Base-by-base conservation (phyloP, 2,329 filamentous ascomycete genomes). In the Acrodontium crateriforme region DNA sequence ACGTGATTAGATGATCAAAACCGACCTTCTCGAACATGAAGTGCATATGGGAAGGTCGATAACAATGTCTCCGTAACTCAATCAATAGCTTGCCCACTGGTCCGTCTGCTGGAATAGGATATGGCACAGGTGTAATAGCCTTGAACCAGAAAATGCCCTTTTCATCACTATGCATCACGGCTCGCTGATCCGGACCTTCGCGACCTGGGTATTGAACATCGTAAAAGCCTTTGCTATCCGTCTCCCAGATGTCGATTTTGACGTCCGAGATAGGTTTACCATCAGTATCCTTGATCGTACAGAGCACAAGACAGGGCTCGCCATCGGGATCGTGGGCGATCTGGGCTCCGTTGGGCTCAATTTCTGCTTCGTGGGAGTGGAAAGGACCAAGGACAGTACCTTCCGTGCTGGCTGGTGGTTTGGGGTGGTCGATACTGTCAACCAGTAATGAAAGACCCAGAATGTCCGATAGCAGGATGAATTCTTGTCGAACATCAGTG, bases 11-110 rank as follows among this genome's bases (percentile, higher is more conserved):
- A 49, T 77, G 70, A 59, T 92, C 82, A 58, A 70, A 84, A 0
- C 79, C 78, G 18, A 64, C 54, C 60, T 82, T 84, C 49, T 76
- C 71, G 56, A 92, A 84, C 79, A 91, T 89, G 45, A 89, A 89
- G 53, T 89, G 81, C 63, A 87, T 69, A 53, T 89, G 81, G 12
- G 74, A 70, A 1, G 81, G 82, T 28, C 82, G 59, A 59, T 73
- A 85, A 31, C 73, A 72, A 56, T 89, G 82, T n/a, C 82, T 61
- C n/a, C 67, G 64, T 43, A 89, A 49, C 44, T 58, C 52, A 48
- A 60, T 57, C 42, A 89, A 55, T 40, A 89, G 50, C 53, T 73
- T 70, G 1, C 81, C 84, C 1, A 92, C 82, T 0, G 84, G 83
- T 6, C 80, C 81, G 54, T 92, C 82, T 43, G 81, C 66, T 2